A percentile compares a stretch with the other conserved stretches of the same genome.
These are phyloP conservation scores for Barbatosphaeria neglecta DNA, from an alignment of 495 filamentous ascomycete genomes.

Conservation along the genomic window DNA sequence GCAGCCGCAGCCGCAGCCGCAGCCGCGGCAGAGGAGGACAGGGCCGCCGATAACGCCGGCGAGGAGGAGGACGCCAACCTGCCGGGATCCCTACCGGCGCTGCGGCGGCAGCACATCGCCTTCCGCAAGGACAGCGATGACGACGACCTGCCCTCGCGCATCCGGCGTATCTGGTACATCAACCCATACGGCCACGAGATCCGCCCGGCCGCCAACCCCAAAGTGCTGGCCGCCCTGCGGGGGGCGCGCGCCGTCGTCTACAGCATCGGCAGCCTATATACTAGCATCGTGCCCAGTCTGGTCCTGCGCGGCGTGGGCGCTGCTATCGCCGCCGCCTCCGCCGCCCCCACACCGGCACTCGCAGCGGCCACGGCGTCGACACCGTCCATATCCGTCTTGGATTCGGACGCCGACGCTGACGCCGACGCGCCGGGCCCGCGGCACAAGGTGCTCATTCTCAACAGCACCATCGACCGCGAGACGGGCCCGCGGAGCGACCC, in stretches of 20 bases:
- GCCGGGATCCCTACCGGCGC: constrained; percentile 67
- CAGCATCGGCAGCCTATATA: constrained; percentile 84
- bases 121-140: constrained; percentile 59
- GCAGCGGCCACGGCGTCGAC: too few species aligned
- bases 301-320: constrained; percentile 53
- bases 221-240: constrained; percentile 55
- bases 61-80: constrained; percentile 76
- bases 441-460: constrained; percentile 78
- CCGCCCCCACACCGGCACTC: not conserved
- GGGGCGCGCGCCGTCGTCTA: constrained; percentile 63
- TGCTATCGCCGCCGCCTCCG: constrained; percentile 22
- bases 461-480: constrained; percentile 73
- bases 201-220: constrained; percentile 64
- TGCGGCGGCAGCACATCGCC: constrained; percentile 65
- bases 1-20: too few species aligned
- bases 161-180: constrained; percentile 88
- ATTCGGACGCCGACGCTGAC: constrained; percentile 22
- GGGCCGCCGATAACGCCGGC: constrained; percentile 32
- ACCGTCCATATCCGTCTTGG: too few species aligned
- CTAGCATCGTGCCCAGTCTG: constrained; percentile 63
- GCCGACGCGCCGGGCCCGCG: constrained; percentile 22
- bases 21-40: constrained; percentile 3
- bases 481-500: constrained; percentile 52
- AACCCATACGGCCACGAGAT: constrained; percentile 93
- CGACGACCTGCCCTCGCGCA: constrained; percentile 61